Evolutionary conservation across 345 rosid genomes (phyloP).

Genomic region (Noccaea bulbosa): DNA sequence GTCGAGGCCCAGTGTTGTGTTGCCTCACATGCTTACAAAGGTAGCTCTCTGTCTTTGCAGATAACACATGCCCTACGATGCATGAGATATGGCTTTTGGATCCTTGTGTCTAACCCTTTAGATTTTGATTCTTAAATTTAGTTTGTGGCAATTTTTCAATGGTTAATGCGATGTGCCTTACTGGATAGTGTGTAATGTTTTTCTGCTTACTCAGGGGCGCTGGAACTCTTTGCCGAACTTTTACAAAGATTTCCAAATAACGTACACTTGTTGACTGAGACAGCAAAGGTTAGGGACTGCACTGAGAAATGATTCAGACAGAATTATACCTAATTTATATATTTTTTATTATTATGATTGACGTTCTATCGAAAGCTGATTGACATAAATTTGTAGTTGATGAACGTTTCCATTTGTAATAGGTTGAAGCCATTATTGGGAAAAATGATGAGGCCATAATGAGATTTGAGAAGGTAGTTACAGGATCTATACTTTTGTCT

Average conservation of each 20-base stretch:
- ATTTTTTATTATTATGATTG: not conserved
- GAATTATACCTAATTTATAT: not conserved
- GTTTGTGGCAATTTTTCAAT: not conserved
- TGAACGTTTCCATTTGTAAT: constrained; percentile 40
- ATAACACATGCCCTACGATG: constrained; percentile 7
- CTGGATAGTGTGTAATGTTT: constrained; percentile 13
- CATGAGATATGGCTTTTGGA: constrained; percentile 9
- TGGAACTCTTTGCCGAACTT: constrained; percentile 84
- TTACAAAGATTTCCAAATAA: constrained; percentile 91
- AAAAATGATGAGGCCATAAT: constrained; percentile 88
- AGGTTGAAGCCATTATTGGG: constrained; percentile 96
- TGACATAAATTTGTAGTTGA: constrained; percentile 20
- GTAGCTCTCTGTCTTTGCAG: constrained; percentile 46
- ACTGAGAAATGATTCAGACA: not conserved
- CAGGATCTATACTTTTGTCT: not conserved
- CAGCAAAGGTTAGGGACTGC: constrained; percentile 75
- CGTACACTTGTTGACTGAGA: constrained; percentile 85
- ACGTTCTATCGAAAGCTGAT: constrained; percentile 20
- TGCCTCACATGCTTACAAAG: constrained; percentile 93
- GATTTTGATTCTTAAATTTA: constrained; percentile 1
- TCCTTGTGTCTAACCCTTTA: not conserved
- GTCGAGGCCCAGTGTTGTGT: constrained; percentile 95
- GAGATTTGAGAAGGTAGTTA: constrained; percentile 87
- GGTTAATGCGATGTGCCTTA: constrained; percentile 7
- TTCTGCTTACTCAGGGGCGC: constrained; percentile 63